These are phyloP conservation scores for Gilbertella persicaria DNA, from an alignment of 371 early-diverging fungal genomes.

Conservation along the genomic window DNA sequence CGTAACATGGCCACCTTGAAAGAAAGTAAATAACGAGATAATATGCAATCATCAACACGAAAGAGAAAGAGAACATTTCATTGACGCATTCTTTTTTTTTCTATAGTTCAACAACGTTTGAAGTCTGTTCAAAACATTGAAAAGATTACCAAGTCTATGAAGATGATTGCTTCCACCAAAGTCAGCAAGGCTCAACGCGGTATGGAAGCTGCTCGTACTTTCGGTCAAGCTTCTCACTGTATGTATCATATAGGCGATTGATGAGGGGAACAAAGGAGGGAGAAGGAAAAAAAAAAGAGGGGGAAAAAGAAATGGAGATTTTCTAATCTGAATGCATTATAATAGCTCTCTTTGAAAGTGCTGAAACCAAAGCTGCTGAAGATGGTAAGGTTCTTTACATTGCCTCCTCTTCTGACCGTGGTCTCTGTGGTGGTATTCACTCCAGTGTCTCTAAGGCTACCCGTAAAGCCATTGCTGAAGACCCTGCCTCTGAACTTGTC, in stretches of 20 bases:
- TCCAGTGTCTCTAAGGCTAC: conserved; percentile 89
- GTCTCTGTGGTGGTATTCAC: conserved; percentile 99
- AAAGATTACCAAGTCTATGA: conserved; percentile 99
- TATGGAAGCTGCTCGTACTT: conserved; percentile 92
- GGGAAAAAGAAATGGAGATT: too few species aligned
- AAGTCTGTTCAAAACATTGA: conserved; percentile 97
- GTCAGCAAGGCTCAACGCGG: conserved; percentile 91
- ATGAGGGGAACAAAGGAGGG: not conserved
- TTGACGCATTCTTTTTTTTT: too few species aligned
- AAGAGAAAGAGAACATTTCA: too few species aligned
- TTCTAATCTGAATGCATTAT: too few species aligned
- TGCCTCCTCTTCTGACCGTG: conserved; percentile 94
- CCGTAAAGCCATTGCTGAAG: conserved; percentile 61
- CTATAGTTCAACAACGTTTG: conserved; percentile 89
- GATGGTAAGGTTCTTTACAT: conserved; percentile 69
- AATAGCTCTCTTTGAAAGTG: conserved; percentile 80
- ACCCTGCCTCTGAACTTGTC: conserved; percentile 61
- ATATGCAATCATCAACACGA: too few species aligned
- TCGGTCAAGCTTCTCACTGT: conserved; percentile 80
- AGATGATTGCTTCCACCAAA: conserved; percentile 99
- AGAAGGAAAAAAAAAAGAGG: not conserved
- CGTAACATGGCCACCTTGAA: conserved; percentile 92
- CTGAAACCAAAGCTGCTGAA: conserved; percentile 69
- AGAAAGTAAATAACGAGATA: conserved; percentile 93
- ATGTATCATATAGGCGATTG: too few species aligned